Evolutionary conservation across 805 yeast genomes (phyloP), one percentile per base, ranked within the genome.

Genomic region (Saccharomycopsis guyanensis): DNA sequence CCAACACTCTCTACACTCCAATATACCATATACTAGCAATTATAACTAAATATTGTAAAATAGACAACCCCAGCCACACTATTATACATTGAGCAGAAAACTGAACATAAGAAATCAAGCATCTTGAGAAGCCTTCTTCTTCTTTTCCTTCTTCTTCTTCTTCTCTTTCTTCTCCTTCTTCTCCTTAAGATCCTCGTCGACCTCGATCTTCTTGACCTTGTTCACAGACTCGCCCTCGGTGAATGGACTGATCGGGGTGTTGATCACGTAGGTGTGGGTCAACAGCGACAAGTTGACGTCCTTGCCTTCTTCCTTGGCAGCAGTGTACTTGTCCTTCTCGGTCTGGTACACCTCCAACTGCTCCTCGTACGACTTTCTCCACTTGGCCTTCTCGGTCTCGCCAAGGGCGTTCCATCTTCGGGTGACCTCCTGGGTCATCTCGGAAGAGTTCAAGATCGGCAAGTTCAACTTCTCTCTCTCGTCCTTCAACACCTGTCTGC

Each of bases 391-490:
- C 59, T 82, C 91, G 16, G 66, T 73, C n/a, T 76, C 83, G 42
- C 80, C 61, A 59, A 89, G 66, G 33, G 69, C 75, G 55, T 78
- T 76, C 97, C 97, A 91, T 57, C 79, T 75, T 57, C 75, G 78
- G 40, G 93, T 79, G 55, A 88, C 82, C 56, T 80, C 80, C 57
- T 77, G 81, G 34, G 93, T 84, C 64, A 88, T 73, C 57, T 86
- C 96, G 18, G 80, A 75, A 35, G 87, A 84, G 8, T 82, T 71
- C 53, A 83, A 71, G 8, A 86, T 76, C 13, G 82, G 75, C 56
- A 72, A 69, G 29, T 83, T 80, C 35, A 71, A 68, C 32, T 66
- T 66, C 46, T 68, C 72, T 59, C 95, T 75, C 52, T 84, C 88
- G 45, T 75, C 80, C 47, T 81, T 77, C 52, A 89, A 72, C 33